A percentile compares a stretch with the other conserved stretches of the same genome.
Conservation (phyloP, 2,329 filamentous ascomycete genomes). For the Coleophoma cylindrospora region DNA sequence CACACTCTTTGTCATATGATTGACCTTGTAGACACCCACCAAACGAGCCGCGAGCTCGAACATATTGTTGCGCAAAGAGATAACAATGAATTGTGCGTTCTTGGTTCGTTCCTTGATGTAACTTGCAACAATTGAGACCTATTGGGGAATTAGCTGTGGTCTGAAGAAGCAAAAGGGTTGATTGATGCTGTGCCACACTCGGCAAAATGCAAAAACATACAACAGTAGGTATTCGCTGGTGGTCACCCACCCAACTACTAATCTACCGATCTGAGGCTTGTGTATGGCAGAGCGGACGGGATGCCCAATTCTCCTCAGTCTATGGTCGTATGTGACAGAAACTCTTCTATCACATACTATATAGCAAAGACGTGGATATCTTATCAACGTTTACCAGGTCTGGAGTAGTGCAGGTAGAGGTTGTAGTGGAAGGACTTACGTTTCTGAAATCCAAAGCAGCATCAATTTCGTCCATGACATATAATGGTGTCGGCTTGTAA, state of each 20-base stretch:
- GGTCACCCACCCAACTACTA: no score
- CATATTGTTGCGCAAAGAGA: conserved; percentile 98
- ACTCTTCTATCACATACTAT: not conserved
- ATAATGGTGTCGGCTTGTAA: conserved; percentile 94
- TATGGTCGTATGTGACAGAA: not conserved
- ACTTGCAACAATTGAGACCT: conserved; percentile 95
- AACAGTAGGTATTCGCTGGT: no score
- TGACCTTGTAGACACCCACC: conserved; percentile 98
- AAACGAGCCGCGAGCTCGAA: conserved; percentile 95
- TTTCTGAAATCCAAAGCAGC: conserved; percentile 97
- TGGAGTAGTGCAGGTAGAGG: no score
- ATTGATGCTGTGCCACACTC: no score
- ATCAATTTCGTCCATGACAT: conserved; percentile 99
- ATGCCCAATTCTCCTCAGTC: no score
- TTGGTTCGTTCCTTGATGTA: conserved; percentile 99
- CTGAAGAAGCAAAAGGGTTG: no score
- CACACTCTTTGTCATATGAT: conserved; percentile 95
- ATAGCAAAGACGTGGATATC: not conserved
- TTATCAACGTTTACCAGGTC: no score
- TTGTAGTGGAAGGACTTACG: conserved; percentile 49
- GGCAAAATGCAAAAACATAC: no score
- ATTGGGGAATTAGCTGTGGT: not conserved
- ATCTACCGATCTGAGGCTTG: no score
- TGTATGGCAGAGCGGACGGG: no score
- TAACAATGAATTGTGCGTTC: conserved; percentile 99